Evolutionary conservation across 805 yeast genomes (phyloP), one percentile per base, ranked within the genome.

Genomic region (Candida patagonica): DNA sequence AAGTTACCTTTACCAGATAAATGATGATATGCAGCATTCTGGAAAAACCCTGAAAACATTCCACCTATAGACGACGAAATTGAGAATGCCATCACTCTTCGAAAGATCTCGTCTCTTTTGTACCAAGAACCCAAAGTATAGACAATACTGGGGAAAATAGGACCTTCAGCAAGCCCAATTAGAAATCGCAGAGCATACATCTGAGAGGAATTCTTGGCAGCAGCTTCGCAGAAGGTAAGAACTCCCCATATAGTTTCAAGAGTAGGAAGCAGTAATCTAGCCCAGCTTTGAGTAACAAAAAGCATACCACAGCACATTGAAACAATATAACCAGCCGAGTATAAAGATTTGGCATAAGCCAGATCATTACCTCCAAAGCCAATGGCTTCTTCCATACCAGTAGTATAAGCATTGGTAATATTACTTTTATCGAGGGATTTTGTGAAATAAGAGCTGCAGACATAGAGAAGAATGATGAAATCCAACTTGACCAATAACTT

Each of bases 301-400:
- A 62, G 32, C 21, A 56, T 57, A 12, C 60, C 60, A 15, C 70
- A 67, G 43, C 70, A 60, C 60, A 69, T 71, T 40, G 68, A 65
- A 3, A 71, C 57, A 35, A 70, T 65, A 48, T 70, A 70, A 2
- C 74, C 76, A 54, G 63, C 70, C 35, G 52, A 58, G 26, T 54
- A 50, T 15, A 60, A 50, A 9, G 71, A 69, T 43, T 67, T 68
- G 23, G 73, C 69, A 40, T 66, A 57, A 17, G 68, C 64, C 34
- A 71, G 59, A 46, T 71, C 73, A 43, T 71, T 65, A 3, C 72
- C 74, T 13, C 53, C 58, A 38, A 62, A 48, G 15, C 47, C 26
- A 32, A 71, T 58, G 17, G 46, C 80, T 44, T 69, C 71, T 42
- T 69, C 60, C 78, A 76, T 70, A 6, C 79, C 79, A 10, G 75